Evolutionary conservation across 768 basidiomycete species (phyloP).

Genomic region (Kwoniella botswanensis): DNA sequence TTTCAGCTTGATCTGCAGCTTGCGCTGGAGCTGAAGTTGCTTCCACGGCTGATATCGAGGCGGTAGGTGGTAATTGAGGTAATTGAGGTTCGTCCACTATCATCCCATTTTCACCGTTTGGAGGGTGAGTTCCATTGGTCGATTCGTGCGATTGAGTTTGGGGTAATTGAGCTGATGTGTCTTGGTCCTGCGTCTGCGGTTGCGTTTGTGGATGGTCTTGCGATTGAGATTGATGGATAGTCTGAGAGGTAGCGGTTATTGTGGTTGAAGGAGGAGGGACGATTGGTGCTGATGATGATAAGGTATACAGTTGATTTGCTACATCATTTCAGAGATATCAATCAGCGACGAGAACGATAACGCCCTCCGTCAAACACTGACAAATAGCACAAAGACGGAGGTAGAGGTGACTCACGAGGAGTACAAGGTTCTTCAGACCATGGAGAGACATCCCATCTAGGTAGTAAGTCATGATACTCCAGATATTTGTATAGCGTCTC

Average conservation of each 20-base stretch:
- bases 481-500: constrained; percentile 50
- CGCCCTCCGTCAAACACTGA: too few species aligned
- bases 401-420: constrained; percentile 38
- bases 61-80: constrained; percentile 9
- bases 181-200: background rate
- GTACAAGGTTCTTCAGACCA: constrained; percentile 54
- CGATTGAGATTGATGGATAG: background rate
- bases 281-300: constrained; percentile 19
- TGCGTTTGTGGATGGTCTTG: background rate
- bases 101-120: background rate
- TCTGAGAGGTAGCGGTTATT: too few species aligned
- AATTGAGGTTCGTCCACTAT: constrained; percentile 2
- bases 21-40: background rate
- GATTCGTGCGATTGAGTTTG: background rate
- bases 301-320: constrained; percentile 31
- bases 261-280: constrained; percentile 9
- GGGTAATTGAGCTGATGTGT: background rate
- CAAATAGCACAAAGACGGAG: too few species aligned
- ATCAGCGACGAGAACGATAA: too few species aligned
- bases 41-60: background rate
- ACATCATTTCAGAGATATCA: background rate
- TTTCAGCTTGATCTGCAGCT: background rate
- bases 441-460: constrained; percentile 47
- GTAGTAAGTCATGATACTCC: constrained; percentile 48
- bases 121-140: background rate